Percentiles rank a stretch among this genome's conserved stretches.
phyloP scores from a whole-genome alignment of 2,329 filamentous ascomycete species.

The Zalaria obscura region DNA sequence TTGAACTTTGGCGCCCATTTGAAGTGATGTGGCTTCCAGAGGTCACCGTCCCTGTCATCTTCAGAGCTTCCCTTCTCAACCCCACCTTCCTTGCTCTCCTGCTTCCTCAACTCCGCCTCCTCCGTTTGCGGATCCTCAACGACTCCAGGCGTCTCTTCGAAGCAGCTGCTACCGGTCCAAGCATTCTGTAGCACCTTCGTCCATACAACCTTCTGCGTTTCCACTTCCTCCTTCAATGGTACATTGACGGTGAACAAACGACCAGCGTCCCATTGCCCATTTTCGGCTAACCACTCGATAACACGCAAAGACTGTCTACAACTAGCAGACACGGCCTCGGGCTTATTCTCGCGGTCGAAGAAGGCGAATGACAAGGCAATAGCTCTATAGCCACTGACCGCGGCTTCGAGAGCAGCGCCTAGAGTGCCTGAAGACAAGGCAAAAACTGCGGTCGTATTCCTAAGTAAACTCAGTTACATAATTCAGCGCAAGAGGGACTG shows the following conservation, averaged over 20 bases:
- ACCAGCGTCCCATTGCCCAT: slow-evolving; percentile 52
- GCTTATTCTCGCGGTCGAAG: slow-evolving; percentile 72
- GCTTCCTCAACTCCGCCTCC: slow-evolving; percentile 60
- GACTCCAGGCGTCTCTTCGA: slow-evolving; percentile 57
- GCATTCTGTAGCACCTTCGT: slow-evolving; percentile 82
- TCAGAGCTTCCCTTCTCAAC: slow-evolving; percentile 18
- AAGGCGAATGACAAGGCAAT: slow-evolving; percentile 88
- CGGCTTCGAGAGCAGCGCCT: slow-evolving; percentile 3
- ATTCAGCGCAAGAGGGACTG: too few relatives aligned
- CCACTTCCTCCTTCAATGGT: slow-evolving; percentile 63
- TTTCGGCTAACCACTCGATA: slow-evolving; percentile 61
- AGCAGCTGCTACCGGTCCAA: slow-evolving; percentile 76
- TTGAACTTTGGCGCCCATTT: slow-evolving; percentile 84
- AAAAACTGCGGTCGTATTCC: slow-evolving; percentile 26
- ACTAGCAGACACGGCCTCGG: slow-evolving; percentile 63
- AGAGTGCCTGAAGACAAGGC: background rate
- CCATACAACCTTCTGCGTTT: slow-evolving; percentile 48
- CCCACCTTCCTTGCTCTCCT: slow-evolving; percentile 35
- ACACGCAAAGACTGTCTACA: slow-evolving; percentile 60
- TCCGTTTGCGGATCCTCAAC: slow-evolving; percentile 46
- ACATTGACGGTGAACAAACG: slow-evolving; percentile 83
- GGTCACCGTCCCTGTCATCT: slow-evolving; percentile 22
- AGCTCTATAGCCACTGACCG: slow-evolving; percentile 35
- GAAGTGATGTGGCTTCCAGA: slow-evolving; percentile 72
- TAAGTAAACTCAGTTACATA: slow-evolving; percentile 19